Percentiles rank a stretch among this genome's conserved stretches.
Evolutionary conservation across 208 protist genomes (phyloP).

Genomic region (Crithidia thermophila): DNA sequence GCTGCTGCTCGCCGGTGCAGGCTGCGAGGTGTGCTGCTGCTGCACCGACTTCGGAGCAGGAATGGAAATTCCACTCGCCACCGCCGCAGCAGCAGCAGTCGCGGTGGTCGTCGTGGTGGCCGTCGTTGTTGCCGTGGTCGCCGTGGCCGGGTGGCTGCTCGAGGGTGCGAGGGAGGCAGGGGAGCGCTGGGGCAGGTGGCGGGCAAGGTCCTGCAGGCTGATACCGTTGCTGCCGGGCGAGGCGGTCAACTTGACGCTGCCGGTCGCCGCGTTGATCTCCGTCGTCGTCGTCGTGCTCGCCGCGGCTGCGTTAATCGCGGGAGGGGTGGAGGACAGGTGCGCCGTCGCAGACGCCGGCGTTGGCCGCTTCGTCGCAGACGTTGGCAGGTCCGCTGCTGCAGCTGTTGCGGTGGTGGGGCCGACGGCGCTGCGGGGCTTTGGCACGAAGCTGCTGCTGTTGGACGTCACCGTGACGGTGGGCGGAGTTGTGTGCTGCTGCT

Average conservation of each 20-base stretch:
- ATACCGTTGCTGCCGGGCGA: slow-evolving; percentile 36
- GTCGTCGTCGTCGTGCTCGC: neutral
- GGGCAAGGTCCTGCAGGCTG: slow-evolving; percentile 40
- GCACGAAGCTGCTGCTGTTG: slow-evolving; percentile 25
- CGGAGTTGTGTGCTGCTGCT: too few relatives aligned
- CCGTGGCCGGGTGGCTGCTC: slow-evolving; percentile 5
- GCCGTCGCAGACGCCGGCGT: slow-evolving; percentile 38
- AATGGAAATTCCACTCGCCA: slow-evolving; percentile 21
- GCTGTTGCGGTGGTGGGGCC: neutral
- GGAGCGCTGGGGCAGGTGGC: slow-evolving; percentile 34
- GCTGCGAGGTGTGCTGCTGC: slow-evolving; percentile 13
- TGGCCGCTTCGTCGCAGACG: slow-evolving; percentile 3
- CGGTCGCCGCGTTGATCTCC: slow-evolving; percentile 2
- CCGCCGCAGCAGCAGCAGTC: neutral
- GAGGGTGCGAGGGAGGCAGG: slow-evolving; percentile 7
- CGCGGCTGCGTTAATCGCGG: neutral
- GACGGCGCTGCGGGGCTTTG: slow-evolving; percentile 57
- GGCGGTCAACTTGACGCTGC: slow-evolving; percentile 37
- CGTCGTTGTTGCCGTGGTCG: slow-evolving; percentile 4
- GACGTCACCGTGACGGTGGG: neutral
- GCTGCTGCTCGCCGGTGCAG: slow-evolving; percentile 1
- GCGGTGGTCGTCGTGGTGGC: slow-evolving; percentile 8
- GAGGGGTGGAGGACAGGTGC: slow-evolving; percentile 29
- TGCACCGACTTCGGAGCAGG: slow-evolving; percentile 37
- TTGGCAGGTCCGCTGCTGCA: neutral